These are phyloP conservation scores for Penicillium goetzii DNA, from an alignment of 495 filamentous ascomycete genomes.

Conservation along the genomic window DNA sequence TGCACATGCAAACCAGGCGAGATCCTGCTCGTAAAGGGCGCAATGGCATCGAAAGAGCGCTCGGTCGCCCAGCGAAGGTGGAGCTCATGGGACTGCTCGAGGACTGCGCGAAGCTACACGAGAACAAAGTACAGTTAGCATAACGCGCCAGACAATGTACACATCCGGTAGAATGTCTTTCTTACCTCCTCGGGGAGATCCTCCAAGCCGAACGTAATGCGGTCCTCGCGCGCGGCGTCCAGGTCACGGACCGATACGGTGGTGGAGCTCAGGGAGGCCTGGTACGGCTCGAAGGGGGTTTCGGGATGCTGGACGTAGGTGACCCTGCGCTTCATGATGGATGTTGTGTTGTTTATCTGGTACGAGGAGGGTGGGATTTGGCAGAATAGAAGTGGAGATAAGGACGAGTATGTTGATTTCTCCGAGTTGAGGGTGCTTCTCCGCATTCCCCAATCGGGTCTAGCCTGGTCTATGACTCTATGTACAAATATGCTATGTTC, in stretches of 20 bases:
- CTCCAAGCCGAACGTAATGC: slow-evolving; percentile 69
- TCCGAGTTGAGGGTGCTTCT: slow-evolving; percentile 27
- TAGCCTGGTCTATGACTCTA: slow-evolving; percentile 18
- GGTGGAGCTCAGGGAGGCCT: slow-evolving; percentile 53
- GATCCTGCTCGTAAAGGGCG: slow-evolving; percentile 74
- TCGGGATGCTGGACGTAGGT: slow-evolving; percentile 73
- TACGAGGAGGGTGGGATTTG: not conserved
- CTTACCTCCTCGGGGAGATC: slow-evolving; percentile 74
- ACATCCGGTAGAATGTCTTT: not conserved
- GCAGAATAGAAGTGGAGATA: slow-evolving; percentile 7
- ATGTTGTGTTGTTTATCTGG: not conserved
- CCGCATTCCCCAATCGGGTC: slow-evolving; percentile 32
- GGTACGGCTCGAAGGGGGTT: slow-evolving; percentile 62
- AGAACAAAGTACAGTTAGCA: slow-evolving; percentile 2
- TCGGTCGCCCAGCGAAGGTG: slow-evolving; percentile 79
- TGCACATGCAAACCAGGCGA: slow-evolving; percentile 84
- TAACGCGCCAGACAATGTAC: too few species aligned
- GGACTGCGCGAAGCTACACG: slow-evolving; percentile 58
- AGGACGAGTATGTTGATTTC: slow-evolving; percentile 17
- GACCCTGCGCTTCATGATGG: slow-evolving; percentile 78
- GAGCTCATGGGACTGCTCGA: slow-evolving; percentile 71
- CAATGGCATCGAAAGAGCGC: slow-evolving; percentile 54
- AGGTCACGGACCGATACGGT: slow-evolving; percentile 55
- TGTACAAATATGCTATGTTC: slow-evolving; percentile 7
- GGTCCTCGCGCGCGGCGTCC: slow-evolving; percentile 76